These are phyloP conservation scores for Cercospora berteroae DNA, from an alignment of 2,329 filamentous ascomycete genomes.

Conservation along the genomic window DNA sequence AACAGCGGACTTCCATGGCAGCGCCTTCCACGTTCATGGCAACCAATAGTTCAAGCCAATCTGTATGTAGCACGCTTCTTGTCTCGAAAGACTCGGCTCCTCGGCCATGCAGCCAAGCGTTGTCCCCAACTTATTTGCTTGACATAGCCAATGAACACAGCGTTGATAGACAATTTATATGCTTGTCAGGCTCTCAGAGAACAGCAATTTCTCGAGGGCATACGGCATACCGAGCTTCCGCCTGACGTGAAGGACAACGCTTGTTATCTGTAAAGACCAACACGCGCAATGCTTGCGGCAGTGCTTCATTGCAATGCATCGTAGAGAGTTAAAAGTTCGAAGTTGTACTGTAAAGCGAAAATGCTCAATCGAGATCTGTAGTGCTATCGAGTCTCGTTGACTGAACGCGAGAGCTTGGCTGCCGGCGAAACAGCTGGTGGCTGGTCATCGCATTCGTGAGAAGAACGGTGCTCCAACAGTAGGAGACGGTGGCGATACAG, in stretches of 20 bases:
- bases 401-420: neutral
- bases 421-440: neutral
- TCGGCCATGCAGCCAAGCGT: conserved; percentile 2
- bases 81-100: neutral
- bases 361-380: neutral
- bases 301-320: neutral
- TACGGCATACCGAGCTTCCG: neutral
- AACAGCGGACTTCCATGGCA: neutral
- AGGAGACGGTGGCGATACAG: neutral
- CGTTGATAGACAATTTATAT: neutral
- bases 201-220: neutral
- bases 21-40: neutral
- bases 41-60: neutral
- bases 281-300: neutral
- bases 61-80: neutral
- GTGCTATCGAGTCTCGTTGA: neutral
- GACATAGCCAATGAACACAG: neutral
- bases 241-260: too few relatives aligned
- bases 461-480: neutral
- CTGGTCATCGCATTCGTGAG: neutral
- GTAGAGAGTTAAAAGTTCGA: neutral
- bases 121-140: neutral
- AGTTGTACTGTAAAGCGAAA: neutral
- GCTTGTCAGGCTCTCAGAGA: neutral
- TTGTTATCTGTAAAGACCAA: too few relatives aligned